Evolutionary conservation across 1,139 yeast species (phyloP).

Genomic region (Pichia sp.): DNA sequence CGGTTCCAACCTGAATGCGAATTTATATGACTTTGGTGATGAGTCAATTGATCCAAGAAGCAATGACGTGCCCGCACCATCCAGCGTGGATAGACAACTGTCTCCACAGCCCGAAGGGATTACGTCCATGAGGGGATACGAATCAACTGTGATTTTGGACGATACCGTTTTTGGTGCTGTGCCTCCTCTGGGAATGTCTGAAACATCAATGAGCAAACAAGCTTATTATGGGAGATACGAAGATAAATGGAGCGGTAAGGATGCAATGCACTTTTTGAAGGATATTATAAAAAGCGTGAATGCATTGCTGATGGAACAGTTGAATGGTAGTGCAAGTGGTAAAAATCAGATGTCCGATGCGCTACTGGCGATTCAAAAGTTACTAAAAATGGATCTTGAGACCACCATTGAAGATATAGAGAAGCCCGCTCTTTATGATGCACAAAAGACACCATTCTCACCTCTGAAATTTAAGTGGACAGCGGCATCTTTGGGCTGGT

Average conservation of each 20-base stretch:
- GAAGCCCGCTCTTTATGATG: slow-evolving; percentile 33
- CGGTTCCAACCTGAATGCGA: no score
- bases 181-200: slow-evolving; percentile 59
- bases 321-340: slow-evolving; percentile 11
- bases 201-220: slow-evolving; percentile 50
- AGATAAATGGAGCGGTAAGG: slow-evolving; percentile 56
- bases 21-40: slow-evolving; percentile 5
- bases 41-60: slow-evolving; percentile 7
- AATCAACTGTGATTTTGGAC: no score
- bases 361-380: slow-evolving; percentile 13
- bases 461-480: slow-evolving; percentile 57
- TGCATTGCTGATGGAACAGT: slow-evolving; percentile 31
- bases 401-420: slow-evolving; percentile 12
- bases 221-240: slow-evolving; percentile 44
- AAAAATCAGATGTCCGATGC: background rate
- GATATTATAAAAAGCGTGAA: slow-evolving; percentile 27
- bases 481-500: slow-evolving; percentile 67
- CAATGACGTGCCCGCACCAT: no score
- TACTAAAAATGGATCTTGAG: slow-evolving; percentile 18
- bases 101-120: no score
- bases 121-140: no score
- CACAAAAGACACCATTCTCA: slow-evolving; percentile 31
- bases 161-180: slow-evolving; percentile 30
- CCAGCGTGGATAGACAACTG: no score
- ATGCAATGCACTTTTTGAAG: slow-evolving; percentile 40